Percentiles rank a stretch among this genome's conserved stretches.
phyloP scores from a whole-genome alignment of 352 stramenopile species.

The Phytophthora syringae region DNA sequence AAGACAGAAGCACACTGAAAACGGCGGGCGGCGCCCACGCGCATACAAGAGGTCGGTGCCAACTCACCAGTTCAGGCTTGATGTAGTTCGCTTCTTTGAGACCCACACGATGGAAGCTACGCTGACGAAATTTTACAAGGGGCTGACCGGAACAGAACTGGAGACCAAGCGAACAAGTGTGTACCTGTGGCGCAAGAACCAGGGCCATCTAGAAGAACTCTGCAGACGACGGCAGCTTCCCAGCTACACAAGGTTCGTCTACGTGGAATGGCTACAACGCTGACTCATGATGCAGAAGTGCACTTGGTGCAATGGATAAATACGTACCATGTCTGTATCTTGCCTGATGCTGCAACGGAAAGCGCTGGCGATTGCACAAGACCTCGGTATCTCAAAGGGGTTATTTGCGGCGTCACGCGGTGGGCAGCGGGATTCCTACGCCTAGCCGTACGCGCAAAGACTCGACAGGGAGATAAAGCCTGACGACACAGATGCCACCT shows the following conservation, averaged over 20 bases:
- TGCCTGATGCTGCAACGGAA: not conserved
- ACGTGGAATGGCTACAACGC: not conserved
- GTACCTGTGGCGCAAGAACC: not conserved
- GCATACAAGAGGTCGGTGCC: not conserved
- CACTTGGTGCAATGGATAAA: not conserved
- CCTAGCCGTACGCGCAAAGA: not conserved
- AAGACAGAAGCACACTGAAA: no score
- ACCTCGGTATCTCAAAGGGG: not conserved
- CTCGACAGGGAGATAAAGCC: not conserved
- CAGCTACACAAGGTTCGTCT: not conserved
- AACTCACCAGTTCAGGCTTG: not conserved
- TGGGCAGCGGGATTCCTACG: no score
- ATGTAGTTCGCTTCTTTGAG: not conserved
- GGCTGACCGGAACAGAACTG: no score
- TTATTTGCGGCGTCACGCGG: no score
- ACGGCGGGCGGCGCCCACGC: no score
- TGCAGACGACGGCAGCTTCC: not conserved
- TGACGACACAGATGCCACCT: not conserved
- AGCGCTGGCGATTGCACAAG: not conserved
- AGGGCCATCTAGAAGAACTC: not conserved
- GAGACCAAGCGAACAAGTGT: not conserved
- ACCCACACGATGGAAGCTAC: not conserved
- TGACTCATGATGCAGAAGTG: not conserved
- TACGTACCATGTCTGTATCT: not conserved
- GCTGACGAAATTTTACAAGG: no score